A percentile compares a stretch with the other conserved stretches of the same genome.
Conservation (phyloP, 805 yeast species). For the Tetrapisispora fleetii region DNA sequence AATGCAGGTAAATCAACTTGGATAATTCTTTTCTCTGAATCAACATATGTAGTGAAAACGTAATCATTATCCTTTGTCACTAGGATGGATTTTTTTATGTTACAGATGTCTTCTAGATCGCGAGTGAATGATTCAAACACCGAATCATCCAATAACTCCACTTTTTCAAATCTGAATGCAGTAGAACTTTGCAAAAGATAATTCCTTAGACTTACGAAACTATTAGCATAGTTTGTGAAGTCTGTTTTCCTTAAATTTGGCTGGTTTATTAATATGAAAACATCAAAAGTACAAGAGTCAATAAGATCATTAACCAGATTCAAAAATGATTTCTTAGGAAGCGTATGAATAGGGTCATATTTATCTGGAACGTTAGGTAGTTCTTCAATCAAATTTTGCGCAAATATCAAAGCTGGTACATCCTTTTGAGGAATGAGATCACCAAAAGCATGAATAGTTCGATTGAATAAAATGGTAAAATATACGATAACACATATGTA, state of each 20-base stretch:
- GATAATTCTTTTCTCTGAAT: constrained; percentile 53
- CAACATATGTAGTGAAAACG: constrained; percentile 49
- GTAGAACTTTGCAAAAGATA: constrained; percentile 51
- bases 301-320: constrained; percentile 27
- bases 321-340: constrained; percentile 23
- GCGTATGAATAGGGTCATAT: constrained; percentile 7
- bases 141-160: constrained; percentile 20
- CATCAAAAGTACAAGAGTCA: constrained; percentile 42
- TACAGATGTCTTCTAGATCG: constrained; percentile 16
- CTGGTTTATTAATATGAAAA: constrained; percentile 45
- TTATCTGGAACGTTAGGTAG: constrained; percentile 3
- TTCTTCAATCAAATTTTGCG: background rate
- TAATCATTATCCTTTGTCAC: constrained; percentile 32
- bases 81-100: constrained; percentile 13
- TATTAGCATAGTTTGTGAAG: constrained; percentile 31
- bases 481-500: background rate
- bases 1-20: constrained; percentile 47
- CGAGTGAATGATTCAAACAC: constrained; percentile 14
- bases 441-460: background rate
- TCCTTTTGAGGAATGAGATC: background rate
- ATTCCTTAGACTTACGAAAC: constrained; percentile 41
- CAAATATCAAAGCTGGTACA: constrained; percentile 1
- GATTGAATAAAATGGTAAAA: background rate
- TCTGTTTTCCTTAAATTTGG: constrained; percentile 45
- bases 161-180: constrained; percentile 47